Base-by-base conservation (phyloP, 2,329 filamentous ascomycete genomes). In the Ceratocystis colombiana region DNA sequence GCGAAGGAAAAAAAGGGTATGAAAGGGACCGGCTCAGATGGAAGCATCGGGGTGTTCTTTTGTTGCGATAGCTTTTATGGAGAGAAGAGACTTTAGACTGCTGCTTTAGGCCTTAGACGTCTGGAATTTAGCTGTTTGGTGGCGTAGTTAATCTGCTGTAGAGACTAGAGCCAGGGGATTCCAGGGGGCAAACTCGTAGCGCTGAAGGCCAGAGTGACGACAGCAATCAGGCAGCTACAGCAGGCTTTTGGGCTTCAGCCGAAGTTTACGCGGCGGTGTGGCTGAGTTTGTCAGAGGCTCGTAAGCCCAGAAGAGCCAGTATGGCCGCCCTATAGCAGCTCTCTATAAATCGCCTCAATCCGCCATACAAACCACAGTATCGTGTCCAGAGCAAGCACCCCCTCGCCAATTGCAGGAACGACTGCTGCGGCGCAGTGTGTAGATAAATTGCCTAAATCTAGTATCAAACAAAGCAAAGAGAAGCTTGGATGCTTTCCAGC, bases 341-440 rank as follows among this genome's bases (percentile, higher is more conserved):
- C 17, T 20, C 48, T 53, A 15, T 10, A 25, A 53, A 53, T 53
- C 25, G 48, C 48, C 48, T 20, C 48, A 8, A 10, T 22, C 20
- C 8, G 20, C 10, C 20, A 25, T 53, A 15, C 48, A 53, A 53
- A 53, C 17, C 45, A 48, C 45, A 48, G 37, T 15, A 41, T 41
- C 37, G 37, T 12, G 10, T 41, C 37, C 10, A 4, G 12, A 41
- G 37, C 37, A 41, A 41, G 37, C 46, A 50, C 17, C 17, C 17
- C 17, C 46, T 20, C 46, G 46, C 22, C 20, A 30, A 25, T 22
- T 55, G 12, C 17, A 12, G 50, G 22, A 55, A 59, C 55, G 28
- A 28, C 28, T 59, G 30, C 55, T 59, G 55, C 55, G 55, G 55
- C 55, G 55, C 55, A 59, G 55, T 33, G 55, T n/a, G 2, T n/a